Base-by-base conservation (phyloP, 257 asterid genomes). In the Catharanthus roseus region DNA sequence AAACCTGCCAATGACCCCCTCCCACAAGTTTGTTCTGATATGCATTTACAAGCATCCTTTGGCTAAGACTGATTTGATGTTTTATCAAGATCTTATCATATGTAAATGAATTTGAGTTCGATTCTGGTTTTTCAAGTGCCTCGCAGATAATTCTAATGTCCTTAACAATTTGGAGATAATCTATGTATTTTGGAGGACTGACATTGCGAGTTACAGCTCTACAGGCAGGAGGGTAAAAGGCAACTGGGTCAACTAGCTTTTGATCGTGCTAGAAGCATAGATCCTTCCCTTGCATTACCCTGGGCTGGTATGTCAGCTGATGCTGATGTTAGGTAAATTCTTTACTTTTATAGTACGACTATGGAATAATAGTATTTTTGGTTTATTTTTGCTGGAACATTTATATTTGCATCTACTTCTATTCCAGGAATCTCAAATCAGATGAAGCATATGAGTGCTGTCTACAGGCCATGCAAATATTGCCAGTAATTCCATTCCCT, bases 301-400 rank as follows among this genome's bases (percentile, higher is more conserved):
- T 95, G 99, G 97, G 97, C 97, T 67, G 97, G 99, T 82, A 95
- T 95, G 97, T 85, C 99, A 34, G 99, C 99, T 68, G 99, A 95
- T 91, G 93, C 93, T 51, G 85, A 70, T 72, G 77, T 82, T 60
- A 86, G 99, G 96, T 95, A 85, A 42, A 57, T 76, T 69, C 29
- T 72, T 11, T 56, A 70, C 74, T 41, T 78, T 68, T 62, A 57
- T 65, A 67, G 62, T 58, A 64, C 38, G 54, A 63, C 19, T 42
- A 18, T 41, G 65, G 68, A 62, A 18, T 44, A 66, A 67, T 55
- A 49, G 76, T 42, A 13, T 44, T 56, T 63, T 38, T 64, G 9
- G 23, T 67, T 54, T 67, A 7, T 66, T 73, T 80, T 57, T 2
- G 19, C 72, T 38, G 73, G 56, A 72, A 31, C 56, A 33, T 42